Evolutionary conservation across 371 early-diverging fungal genomes (phyloP).

Genomic region (Lichtheimia corymbifera): DNA sequence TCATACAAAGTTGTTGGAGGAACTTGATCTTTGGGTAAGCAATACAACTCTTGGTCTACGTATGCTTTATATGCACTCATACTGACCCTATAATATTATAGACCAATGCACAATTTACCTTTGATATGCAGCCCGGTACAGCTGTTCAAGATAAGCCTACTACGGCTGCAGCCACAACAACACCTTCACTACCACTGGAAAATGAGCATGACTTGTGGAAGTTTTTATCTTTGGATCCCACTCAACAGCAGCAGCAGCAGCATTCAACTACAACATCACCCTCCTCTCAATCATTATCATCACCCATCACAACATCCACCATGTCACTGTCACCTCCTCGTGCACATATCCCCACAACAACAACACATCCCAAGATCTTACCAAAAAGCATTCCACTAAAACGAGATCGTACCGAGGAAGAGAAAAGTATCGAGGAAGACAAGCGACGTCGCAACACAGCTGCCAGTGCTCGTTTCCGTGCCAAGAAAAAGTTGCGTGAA

Average conservation of each 20-base stretch:
- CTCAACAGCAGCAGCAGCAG: not conserved
- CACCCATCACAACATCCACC: not conserved
- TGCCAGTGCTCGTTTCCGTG: slow-evolving; percentile 89
- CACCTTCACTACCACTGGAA: not conserved
- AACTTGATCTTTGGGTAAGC: slow-evolving; percentile 7
- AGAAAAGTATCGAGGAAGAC: slow-evolving; percentile 39
- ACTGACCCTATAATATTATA: not conserved
- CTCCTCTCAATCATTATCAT: not conserved
- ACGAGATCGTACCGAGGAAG: slow-evolving; percentile 2
- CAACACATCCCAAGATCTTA: no score
- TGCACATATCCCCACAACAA: no score
- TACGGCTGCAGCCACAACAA: no score
- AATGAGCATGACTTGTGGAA: not conserved
- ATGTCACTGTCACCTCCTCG: not conserved
- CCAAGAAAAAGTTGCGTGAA: slow-evolving; percentile 84
- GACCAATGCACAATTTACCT: slow-evolving; percentile 58
- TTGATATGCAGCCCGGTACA: slow-evolving; percentile 14
- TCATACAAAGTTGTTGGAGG: not conserved
- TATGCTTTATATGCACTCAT: not conserved
- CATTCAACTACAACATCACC: not conserved
- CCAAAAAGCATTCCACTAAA: no score
- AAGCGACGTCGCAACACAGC: slow-evolving; percentile 89
- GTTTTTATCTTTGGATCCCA: not conserved
- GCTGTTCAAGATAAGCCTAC: slow-evolving; percentile 7
- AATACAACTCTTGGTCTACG: not conserved